These are phyloP conservation scores for Agaricus blazei DNA, from an alignment of 768 basidiomycete species.

Conservation along the genomic window DNA sequence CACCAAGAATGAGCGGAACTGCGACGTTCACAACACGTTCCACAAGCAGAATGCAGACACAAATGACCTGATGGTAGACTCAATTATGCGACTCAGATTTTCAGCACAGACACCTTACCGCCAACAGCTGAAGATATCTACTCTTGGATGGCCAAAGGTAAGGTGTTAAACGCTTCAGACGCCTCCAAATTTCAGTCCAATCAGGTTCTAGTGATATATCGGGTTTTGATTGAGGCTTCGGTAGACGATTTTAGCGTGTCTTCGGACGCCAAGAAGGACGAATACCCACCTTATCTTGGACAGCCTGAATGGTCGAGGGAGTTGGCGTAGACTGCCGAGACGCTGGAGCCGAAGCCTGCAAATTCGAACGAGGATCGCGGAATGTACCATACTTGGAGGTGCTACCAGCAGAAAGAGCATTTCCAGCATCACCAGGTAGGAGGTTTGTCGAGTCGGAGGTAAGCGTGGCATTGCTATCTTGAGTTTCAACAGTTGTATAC, in stretches of 20 bases:
- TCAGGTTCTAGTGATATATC: slow-evolving; percentile 59
- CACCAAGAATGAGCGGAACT: slow-evolving; percentile 66
- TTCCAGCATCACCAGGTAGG: slow-evolving; percentile 42
- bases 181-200: slow-evolving; percentile 63
- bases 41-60: slow-evolving; percentile 63
- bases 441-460: slow-evolving; percentile 50
- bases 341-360: slow-evolving; percentile 47
- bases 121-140: slow-evolving; percentile 61
- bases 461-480: slow-evolving; percentile 31
- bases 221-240: slow-evolving; percentile 37
- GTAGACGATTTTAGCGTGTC: slow-evolving; percentile 4
- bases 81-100: not conserved
- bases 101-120: slow-evolving; percentile 34
- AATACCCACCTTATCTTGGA: slow-evolving; percentile 34
- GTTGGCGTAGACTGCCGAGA: slow-evolving; percentile 49
- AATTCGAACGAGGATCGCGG: slow-evolving; percentile 41
- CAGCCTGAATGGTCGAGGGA: slow-evolving; percentile 33
- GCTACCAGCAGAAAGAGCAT: slow-evolving; percentile 47
- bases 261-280: not conserved
- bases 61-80: slow-evolving; percentile 42
- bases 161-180: slow-evolving; percentile 64
- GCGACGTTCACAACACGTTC: slow-evolving; percentile 75
- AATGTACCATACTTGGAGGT: slow-evolving; percentile 78
- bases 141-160: slow-evolving; percentile 82
- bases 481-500: slow-evolving; percentile 49